A percentile compares a stretch with the other conserved stretches of the same genome.
Evolutionary conservation across 176 grass and related monocot genomes (phyloP).

Genomic region (Carex cristatella): DNA sequence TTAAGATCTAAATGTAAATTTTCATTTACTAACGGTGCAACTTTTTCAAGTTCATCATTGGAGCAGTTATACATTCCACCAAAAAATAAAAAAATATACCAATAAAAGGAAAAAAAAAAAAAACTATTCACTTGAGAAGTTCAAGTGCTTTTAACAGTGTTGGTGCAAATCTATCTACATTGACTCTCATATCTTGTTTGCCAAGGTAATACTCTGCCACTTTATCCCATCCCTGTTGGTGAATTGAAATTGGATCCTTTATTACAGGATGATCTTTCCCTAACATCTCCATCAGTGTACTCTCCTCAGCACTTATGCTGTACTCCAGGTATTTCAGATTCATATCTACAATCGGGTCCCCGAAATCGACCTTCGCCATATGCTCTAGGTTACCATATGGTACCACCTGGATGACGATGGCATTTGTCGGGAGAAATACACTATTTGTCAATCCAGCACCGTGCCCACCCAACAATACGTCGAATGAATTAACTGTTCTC

Average conservation of each 20-base stretch:
- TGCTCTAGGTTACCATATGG: conserved; percentile 66
- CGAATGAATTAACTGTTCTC: conserved; percentile 47
- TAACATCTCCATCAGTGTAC: conserved; percentile 55
- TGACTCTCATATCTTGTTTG: conserved; percentile 63
- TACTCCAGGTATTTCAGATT: conserved; percentile 59
- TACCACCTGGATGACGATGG: conserved; percentile 66
- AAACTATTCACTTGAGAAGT: conserved; percentile 31
- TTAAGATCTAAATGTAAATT: neutral
- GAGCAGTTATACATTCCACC: neutral
- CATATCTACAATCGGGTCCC: conserved; percentile 48
- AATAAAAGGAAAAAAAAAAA: neutral
- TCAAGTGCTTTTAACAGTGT: conserved; percentile 40
- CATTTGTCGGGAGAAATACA: conserved; percentile 57
- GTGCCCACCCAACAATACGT: conserved; percentile 71
- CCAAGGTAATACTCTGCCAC: conserved; percentile 66
- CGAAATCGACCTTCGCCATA: conserved; percentile 52
- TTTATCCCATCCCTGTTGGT: conserved; percentile 63
- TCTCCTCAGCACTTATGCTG: conserved; percentile 59
- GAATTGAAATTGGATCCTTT: conserved; percentile 55
- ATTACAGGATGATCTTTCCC: conserved; percentile 55
- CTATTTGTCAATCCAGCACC: conserved; percentile 72
- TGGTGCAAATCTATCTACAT: conserved; percentile 43
- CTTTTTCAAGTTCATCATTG: neutral
- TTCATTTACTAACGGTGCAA: neutral
- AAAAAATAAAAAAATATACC: conserved; percentile 18